A percentile compares a stretch with the other conserved stretches of the same genome.
Evolutionary conservation across 805 yeast species (phyloP).

Genomic region (Naumovozyma dairenensis): DNA sequence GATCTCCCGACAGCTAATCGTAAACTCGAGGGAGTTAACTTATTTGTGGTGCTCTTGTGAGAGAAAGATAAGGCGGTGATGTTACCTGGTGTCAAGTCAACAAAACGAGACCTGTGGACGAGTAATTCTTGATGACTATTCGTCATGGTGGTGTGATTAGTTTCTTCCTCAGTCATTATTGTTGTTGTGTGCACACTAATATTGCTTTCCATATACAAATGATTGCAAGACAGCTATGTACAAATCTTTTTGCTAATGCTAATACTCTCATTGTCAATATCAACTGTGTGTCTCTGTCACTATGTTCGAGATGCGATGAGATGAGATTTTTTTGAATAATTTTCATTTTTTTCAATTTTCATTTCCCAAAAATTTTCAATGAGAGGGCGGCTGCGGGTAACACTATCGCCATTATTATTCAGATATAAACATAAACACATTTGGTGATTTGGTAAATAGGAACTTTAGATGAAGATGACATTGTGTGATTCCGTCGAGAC

Average conservation of each 20-base stretch:
- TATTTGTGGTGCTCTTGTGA: constrained; percentile 38
- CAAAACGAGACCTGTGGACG: constrained; percentile 83
- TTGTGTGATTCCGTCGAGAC: no score
- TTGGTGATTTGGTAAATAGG: neutral
- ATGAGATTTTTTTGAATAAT: constrained; percentile 5
- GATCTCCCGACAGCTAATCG: constrained; percentile 85
- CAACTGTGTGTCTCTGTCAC: constrained; percentile 1
- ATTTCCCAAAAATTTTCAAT: constrained; percentile 8
- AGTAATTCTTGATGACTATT: constrained; percentile 8
- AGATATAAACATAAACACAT: neutral
- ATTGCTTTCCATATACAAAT: neutral
- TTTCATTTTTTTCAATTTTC: neutral
- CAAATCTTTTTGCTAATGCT: neutral
- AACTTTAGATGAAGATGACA: neutral
- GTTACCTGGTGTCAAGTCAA: constrained; percentile 77
- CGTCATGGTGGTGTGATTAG: constrained; percentile 2
- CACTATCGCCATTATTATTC: neutral
- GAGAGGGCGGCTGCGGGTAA: constrained; percentile 1
- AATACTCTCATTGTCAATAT: neutral
- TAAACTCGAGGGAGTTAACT: constrained; percentile 43
- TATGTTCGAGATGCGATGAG: constrained; percentile 13
- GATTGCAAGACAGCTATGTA: constrained; percentile 2
- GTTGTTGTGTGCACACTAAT: neutral
- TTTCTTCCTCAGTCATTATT: no score
- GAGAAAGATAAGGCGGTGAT: constrained; percentile 78